These are phyloP conservation scores for Aspergillus ochraceoroseus DNA, from an alignment of 2,329 filamentous ascomycete genomes.

Conservation along the genomic window DNA sequence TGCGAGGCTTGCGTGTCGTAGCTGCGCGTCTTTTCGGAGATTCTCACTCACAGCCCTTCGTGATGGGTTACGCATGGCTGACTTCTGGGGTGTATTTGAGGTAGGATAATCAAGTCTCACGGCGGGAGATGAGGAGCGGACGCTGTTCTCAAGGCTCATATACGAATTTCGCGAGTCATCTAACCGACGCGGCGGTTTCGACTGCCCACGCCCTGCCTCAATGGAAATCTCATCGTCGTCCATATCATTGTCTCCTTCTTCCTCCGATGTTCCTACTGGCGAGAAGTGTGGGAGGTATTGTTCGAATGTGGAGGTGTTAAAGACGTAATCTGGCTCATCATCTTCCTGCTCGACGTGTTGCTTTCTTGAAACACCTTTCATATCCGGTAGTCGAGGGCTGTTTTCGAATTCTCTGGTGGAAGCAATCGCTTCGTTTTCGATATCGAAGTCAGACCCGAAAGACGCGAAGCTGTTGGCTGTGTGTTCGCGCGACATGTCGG, in stretches of 20 bases:
- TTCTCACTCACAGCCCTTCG: slow-evolving; percentile 34
- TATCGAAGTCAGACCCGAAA: slow-evolving; percentile 40
- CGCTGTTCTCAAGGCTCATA: slow-evolving; percentile 47
- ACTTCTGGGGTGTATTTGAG: slow-evolving; percentile 36
- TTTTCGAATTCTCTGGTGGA: slow-evolving; percentile 37
- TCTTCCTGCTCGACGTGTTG: slow-evolving; percentile 20
- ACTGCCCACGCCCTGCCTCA: slow-evolving; percentile 53
- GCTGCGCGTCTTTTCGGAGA: slow-evolving; percentile 41
- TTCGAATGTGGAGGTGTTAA: slow-evolving; percentile 46
- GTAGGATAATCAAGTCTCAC: slow-evolving; percentile 38
- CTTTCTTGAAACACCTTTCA: slow-evolving; percentile 21
- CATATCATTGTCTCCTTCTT: slow-evolving; percentile 36
- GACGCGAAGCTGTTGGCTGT: slow-evolving; percentile 30
- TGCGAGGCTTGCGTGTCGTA: slow-evolving; percentile 38
- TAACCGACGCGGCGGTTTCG: slow-evolving; percentile 33
- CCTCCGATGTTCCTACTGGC: slow-evolving; percentile 39
- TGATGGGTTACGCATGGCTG: slow-evolving; percentile 27
- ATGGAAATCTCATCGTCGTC: slow-evolving; percentile 51
- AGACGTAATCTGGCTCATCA: slow-evolving; percentile 42
- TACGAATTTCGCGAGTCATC: slow-evolving; percentile 50
- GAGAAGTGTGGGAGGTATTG: slow-evolving; percentile 49
- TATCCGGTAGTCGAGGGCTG: slow-evolving; percentile 26
- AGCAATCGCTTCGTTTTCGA: slow-evolving; percentile 41
- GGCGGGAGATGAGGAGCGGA: slow-evolving; percentile 39
- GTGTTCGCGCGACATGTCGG: slow-evolving; percentile 23